Evolutionary conservation across 306 rosid genomes (phyloP), one percentile per base, ranked within the genome.

Genomic region (Gillenia trifoliata): DNA sequence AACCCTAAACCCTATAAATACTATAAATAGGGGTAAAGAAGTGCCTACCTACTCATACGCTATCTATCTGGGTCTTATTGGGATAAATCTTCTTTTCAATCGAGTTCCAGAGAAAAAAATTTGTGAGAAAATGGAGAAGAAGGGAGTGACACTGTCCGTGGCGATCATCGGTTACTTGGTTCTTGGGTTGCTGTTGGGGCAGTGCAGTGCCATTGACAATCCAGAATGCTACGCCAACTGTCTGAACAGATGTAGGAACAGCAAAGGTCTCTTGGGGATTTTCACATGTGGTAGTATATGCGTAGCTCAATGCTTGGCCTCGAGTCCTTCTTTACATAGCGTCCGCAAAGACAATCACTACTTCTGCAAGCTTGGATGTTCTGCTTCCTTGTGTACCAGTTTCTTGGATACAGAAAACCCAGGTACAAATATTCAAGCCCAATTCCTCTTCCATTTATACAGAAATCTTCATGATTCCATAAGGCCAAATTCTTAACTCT

Each of bases 281-380:
- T 16, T 28, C 31, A 10, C 63, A 10, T 56, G 63, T 11, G 63
- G 63, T 15, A 0, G 15, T 25, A 9, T 23, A 22, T 56, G 63
- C 63, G 4, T 11, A 1, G 30, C 13, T 23, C 30, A 56, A 10
- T 56, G 63, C 23, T 6, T 9, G 16, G 3, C 23, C 15, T 2
- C 5, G 5, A 25, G 63, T 22, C 30, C 49, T n/a, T 7, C 61
- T 19, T 56, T 56, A n/a, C 25, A 6, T 25, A 16, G 72, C 19
- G 19, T 25, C 6, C 45, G 29, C 30, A 29, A 41, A 69, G 66
- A 66, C 10, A 68, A 20, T 31, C 68, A 56, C 2, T 75, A 56
- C 79, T 80, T 80, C 66, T 83, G 85, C 72, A 41, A 80, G 66
- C 85, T 86, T 22, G 85, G 83, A 3, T 86, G 89, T 40, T 83